Base-by-base conservation (phyloP, 805 yeast species). In the Ogataea paraovalis region DNA sequence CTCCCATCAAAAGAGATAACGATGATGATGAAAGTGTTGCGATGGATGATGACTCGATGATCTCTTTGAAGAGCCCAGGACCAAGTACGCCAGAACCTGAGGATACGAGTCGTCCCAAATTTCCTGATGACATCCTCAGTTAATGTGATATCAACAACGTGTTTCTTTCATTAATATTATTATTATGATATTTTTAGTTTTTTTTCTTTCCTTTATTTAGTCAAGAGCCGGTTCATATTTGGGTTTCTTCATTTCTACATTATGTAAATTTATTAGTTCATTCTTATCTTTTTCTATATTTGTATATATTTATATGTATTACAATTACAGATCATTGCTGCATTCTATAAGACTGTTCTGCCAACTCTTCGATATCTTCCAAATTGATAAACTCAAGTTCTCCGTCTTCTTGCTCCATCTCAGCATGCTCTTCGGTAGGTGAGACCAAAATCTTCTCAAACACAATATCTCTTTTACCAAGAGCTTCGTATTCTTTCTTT, bases 321-420 rank as follows among this genome's bases (percentile, higher is more conserved):
- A 18, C 32, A 39, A 18, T 40, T 21, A 23, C n/a, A 34, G 1
- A n/a, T 21, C 32, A 39, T 16, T 38, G 39, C 23, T 39, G 42
- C 20, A 39, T 5, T 20, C 10, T 20, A 45, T 69, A 75, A 57
- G 78, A 74, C 19, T 67, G 70, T 50, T 80, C 83, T 0, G 86
- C 83, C 57, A 82, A 65, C 14, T 66, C 61, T 59, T 83, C 88
- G 47, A 83, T 75, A 51, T 84, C 89, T 9, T 53, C 62, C 32
- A 83, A 60, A 33, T 72, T 77, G 46, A 82, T 57, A 8, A 70
- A 75, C 21, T 71, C 64, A 46, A 78, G 62, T 21, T 71, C 74
- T 10, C 65, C 71, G 3, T 61, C 61, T 10, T 61, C 61, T 10
- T 58, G 63, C 14, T 52, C 59, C 39, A 62, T 69, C 38, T 69